Evolutionary conservation across 2,329 filamentous ascomycete genomes (phyloP).

Genomic region (Zymoseptoria passerinii): DNA sequence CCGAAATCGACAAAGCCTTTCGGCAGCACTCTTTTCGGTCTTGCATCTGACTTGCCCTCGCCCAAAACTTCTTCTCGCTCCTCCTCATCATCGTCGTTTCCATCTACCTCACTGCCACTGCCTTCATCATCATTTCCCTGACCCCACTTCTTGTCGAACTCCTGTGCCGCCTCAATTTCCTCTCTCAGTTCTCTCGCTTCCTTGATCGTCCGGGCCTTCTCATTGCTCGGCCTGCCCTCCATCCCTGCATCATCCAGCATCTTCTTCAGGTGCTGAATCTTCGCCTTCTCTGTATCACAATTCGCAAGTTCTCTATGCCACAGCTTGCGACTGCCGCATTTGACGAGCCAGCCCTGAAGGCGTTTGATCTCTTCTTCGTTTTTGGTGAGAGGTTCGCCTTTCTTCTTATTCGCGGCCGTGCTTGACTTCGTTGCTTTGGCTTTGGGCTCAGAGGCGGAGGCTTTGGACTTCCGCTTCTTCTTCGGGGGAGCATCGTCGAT

Average conservation of each 20-base stretch:
- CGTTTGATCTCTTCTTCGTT: slow-evolving; percentile 78
- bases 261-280: slow-evolving; percentile 69
- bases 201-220: slow-evolving; percentile 78
- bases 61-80: slow-evolving; percentile 3
- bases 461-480: slow-evolving; percentile 43
- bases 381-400: slow-evolving; percentile 40
- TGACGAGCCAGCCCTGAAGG: slow-evolving; percentile 74
- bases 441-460: slow-evolving; percentile 25
- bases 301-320: slow-evolving; percentile 79
- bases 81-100: slow-evolving; percentile 8
- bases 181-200: slow-evolving; percentile 75
- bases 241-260: slow-evolving; percentile 80
- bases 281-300: slow-evolving; percentile 64
- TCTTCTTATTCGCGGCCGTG: slow-evolving; percentile 22
- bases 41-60: slow-evolving; percentile 5
- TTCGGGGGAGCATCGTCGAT: slow-evolving; percentile 64
- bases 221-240: slow-evolving; percentile 76
- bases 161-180: slow-evolving; percentile 75
- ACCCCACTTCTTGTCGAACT: slow-evolving; percentile 76
- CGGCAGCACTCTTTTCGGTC: slow-evolving; percentile 19
- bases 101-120: slow-evolving; percentile 1
- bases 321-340: slow-evolving; percentile 87
- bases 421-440: slow-evolving; percentile 30
- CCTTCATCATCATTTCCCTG: slow-evolving; percentile 17
- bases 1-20: slow-evolving; percentile 32